phyloP scores from a whole-genome alignment of 2,329 filamentous ascomycete species.

The Diaporthe citri region DNA sequence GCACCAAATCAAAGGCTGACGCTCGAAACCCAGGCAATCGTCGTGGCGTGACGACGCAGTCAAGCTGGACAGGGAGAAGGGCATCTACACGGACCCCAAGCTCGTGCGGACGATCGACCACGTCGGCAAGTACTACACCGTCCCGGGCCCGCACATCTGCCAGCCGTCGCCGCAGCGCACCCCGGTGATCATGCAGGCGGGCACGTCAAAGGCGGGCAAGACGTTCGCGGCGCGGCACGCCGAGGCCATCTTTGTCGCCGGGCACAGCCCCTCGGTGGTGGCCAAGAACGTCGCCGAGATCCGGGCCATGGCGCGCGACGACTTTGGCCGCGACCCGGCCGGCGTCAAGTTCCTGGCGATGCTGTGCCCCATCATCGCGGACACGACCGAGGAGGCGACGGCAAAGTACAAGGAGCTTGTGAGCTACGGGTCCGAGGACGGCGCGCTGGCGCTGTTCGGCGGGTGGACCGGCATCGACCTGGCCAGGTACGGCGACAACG shows the following conservation, averaged over 20 bases:
- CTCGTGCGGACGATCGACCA: conserved; percentile 76
- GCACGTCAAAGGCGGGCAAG: conserved; percentile 71
- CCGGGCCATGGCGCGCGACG: conserved; percentile 60
- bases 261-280: conserved; percentile 67
- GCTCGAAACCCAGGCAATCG: conserved; percentile 56
- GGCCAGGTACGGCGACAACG: conserved; percentile 70
- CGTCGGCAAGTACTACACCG: conserved; percentile 71
- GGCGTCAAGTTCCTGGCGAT: conserved; percentile 72
- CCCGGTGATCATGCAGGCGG: conserved; percentile 74
- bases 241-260: conserved; percentile 73
- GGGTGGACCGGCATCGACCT: conserved; percentile 77
- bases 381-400: conserved; percentile 70
- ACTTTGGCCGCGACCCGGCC: conserved; percentile 64
- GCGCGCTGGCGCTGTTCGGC: conserved; percentile 73
- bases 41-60: conserved; percentile 78
- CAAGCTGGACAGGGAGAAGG: conserved; percentile 67
- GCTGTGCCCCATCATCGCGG: conserved; percentile 69
- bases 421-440: conserved; percentile 70
- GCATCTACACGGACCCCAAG: conserved; percentile 65
- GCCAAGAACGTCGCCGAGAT: conserved; percentile 70
- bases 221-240: conserved; percentile 73
- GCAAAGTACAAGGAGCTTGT: conserved; percentile 68
- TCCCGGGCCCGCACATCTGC: conserved; percentile 72
- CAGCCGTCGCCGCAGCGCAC: conserved; percentile 74
- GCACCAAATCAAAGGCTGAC: fast-evolving